Conservation (phyloP, 441 rosid species). For the Euphorbia schlechtendalii region DNA sequence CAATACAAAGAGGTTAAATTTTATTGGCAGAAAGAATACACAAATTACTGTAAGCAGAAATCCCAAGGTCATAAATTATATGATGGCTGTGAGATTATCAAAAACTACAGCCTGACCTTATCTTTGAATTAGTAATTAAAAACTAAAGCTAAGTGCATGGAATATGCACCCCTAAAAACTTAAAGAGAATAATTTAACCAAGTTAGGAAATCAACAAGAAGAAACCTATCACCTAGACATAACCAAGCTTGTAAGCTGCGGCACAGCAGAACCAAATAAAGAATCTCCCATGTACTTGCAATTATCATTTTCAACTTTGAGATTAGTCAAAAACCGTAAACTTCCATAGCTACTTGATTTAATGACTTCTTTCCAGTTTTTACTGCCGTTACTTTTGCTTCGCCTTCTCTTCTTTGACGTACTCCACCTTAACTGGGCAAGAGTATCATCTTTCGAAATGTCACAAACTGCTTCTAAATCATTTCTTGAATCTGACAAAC, state of each 20-base stretch:
- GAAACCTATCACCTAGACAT: conserved; percentile 48
- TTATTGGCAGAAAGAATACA: conserved; percentile 21
- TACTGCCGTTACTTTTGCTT: conserved; percentile 10
- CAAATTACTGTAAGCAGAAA: conserved; percentile 21
- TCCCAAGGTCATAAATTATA: too few relatives aligned
- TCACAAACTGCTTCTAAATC: conserved; percentile 33
- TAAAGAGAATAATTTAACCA: too few relatives aligned
- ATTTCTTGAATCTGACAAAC: conserved; percentile 22
- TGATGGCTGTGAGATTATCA: too few relatives aligned
- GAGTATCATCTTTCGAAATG: conserved; percentile 47
- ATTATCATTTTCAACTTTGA: conserved; percentile 54
- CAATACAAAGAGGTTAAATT: neutral
- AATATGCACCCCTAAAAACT: too few relatives aligned
- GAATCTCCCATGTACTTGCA: conserved; percentile 55
- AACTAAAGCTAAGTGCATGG: too few relatives aligned
- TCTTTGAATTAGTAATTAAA: too few relatives aligned
- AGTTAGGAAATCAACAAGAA: neutral
- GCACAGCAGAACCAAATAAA: conserved; percentile 38
- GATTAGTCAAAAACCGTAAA: conserved; percentile 25
- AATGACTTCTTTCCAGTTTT: conserved; percentile 11
- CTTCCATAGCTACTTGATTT: conserved; percentile 17
- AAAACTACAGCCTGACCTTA: too few relatives aligned
- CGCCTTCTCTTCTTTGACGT: conserved; percentile 53
- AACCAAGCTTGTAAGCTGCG: conserved; percentile 45
- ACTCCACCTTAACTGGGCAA: conserved; percentile 55